Evolutionary conservation across 2,329 filamentous ascomycete species (phyloP).

Genomic region (Aspergillus ochraceus): DNA sequence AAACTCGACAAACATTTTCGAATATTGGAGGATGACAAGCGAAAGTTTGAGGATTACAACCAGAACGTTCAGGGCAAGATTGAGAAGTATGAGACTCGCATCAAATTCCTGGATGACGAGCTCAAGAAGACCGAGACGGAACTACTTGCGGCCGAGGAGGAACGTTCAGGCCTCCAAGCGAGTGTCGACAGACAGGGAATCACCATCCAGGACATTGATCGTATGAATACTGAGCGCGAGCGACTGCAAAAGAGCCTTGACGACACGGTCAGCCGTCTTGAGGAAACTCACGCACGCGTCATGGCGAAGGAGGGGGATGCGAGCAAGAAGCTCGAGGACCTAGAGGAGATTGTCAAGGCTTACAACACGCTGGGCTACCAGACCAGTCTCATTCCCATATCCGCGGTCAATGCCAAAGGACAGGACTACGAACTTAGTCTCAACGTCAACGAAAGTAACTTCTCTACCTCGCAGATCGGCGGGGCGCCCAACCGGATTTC

Average conservation of each 20-base stretch:
- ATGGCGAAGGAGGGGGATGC: conserved; percentile 87
- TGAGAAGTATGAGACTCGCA: conserved; percentile 82
- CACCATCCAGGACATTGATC: conserved; percentile 97
- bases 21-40: conserved; percentile 89
- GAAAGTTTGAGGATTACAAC: conserved; percentile 96
- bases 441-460: conserved; percentile 78
- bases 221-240: conserved; percentile 95
- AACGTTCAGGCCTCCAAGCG: conserved; percentile 75
- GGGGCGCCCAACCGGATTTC: conserved; percentile 50
- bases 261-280: conserved; percentile 69
- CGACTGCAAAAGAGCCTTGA: conserved; percentile 88
- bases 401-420: conserved; percentile 82
- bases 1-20: conserved; percentile 87
- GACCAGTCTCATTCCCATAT: conserved; percentile 82
- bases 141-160: conserved; percentile 76
- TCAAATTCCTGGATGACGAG: conserved; percentile 80
- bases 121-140: conserved; percentile 76
- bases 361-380: conserved; percentile 97
- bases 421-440: conserved; percentile 81
- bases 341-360: conserved; percentile 84
- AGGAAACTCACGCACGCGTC: conserved; percentile 80
- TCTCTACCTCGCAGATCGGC: conserved; percentile 62
- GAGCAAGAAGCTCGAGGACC: conserved; percentile 79
- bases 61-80: conserved; percentile 77
- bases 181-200: conserved; percentile 91